Evolutionary conservation across 805 yeast species (phyloP), one percentile per base, ranked within the genome.

Genomic region (Candida orba): DNA sequence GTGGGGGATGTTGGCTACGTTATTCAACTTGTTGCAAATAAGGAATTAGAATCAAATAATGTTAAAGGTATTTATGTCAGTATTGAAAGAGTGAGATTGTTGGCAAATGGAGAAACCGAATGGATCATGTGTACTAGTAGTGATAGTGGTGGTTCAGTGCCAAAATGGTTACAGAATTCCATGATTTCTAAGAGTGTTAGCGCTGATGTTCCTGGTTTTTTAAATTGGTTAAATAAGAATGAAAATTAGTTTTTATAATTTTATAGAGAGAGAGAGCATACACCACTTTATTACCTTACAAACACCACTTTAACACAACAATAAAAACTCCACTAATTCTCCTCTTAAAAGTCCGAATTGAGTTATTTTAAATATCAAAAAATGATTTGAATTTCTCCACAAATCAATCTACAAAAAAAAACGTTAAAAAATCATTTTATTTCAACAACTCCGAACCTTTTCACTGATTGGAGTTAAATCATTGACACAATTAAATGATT

Each of bases 81-180:
- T 17, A 62, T 68, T 9, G 73, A 68, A 47, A 44, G 59, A 13
- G 45, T 67, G 32, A 45, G 49, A 30, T 41, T 43, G 24, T 44
- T 61, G 14, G 43, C 37, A 8, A 45, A 50, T 25, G 47, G 48
- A 8, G 24, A 42, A 14, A 39, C 58, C 8, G 58, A 52, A 27
- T 68, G 73, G 73, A 48, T 46, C 6, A 68, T 68, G 71, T 57
- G 63, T 24, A 66, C 71, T 2, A 45, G 58, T 8, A 61, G 67
- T 43, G 69, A 68, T 48, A 65, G 69, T 20, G 69, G 69, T 33
- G 73, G 73, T 1, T 56, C 57, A 38, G 62, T 68, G 6, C 72
- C 72, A 8, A 58, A 62, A 40, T 66, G 66, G 63, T 24, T 68
- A 14, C 73, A 68, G 44, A 65, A 64, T 48, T 51, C 65, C 10